Conservation (phyloP, 257 asterid genomes). For the Henckelia pumila region DNA sequence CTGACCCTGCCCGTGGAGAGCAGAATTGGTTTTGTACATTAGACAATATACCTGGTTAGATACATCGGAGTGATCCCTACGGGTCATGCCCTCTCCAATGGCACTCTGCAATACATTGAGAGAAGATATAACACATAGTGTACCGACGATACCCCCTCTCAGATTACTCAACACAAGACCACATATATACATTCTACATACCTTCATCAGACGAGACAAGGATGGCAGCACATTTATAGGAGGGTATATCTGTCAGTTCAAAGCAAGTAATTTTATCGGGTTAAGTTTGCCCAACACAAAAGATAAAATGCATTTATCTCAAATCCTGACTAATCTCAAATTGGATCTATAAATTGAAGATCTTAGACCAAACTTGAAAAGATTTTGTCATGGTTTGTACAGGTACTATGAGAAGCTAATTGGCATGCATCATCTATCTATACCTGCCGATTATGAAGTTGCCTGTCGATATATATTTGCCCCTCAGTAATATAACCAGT, state of each 20-base stretch:
- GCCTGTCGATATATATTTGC: conserved; percentile 96
- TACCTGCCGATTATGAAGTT: conserved; percentile 76
- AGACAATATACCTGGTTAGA: conserved; percentile 71
- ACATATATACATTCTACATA: conserved; percentile 26
- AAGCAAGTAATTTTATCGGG: conserved; percentile 23
- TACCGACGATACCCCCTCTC: not conserved
- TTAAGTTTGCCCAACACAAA: conserved; percentile 7
- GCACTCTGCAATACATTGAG: conserved; percentile 66
- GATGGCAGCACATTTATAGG: conserved; percentile 98
- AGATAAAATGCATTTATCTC: not conserved
- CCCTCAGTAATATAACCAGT: conserved; percentile 99
- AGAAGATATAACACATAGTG: conserved; percentile 7
- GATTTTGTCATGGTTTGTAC: too few species aligned
- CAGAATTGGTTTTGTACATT: not conserved
- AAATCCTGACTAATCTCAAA: too few species aligned
- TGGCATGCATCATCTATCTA: conserved; percentile 15
- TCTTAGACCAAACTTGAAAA: too few species aligned
- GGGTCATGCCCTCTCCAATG: conserved; percentile 99
- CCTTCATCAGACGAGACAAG: conserved; percentile 97
- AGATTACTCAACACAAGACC: conserved; percentile 10
- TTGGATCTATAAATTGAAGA: too few species aligned
- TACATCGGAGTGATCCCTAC: conserved; percentile 93
- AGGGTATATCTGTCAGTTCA: conserved; percentile 75
- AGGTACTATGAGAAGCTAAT: not conserved
- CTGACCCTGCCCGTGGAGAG: not conserved